Conservation (phyloP, 148 eudicot species). For the Spergularia marina region DNA sequence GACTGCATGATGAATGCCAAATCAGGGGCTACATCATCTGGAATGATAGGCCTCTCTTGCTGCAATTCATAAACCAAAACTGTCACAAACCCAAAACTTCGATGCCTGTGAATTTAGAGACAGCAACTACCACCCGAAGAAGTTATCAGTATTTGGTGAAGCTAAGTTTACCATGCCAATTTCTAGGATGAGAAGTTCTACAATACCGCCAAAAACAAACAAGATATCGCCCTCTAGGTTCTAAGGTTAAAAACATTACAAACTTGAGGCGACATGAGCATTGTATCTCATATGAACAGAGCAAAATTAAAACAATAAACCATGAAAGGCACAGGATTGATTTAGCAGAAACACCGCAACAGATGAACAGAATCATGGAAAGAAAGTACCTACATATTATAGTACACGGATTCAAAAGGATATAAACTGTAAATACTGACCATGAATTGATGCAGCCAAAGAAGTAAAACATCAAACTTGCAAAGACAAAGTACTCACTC, state of each 20-base stretch:
- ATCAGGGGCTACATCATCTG: conserved; percentile 69
- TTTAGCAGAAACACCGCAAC: no score
- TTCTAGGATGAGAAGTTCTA: neutral
- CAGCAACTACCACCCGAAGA: neutral
- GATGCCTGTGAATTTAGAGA: neutral
- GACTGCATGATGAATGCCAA: conserved; percentile 77
- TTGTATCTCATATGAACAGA: no score
- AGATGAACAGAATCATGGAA: no score
- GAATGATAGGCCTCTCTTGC: conserved; percentile 81
- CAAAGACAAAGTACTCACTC: neutral
- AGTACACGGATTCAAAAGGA: no score
- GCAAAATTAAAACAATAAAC: no score
- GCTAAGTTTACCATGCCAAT: neutral
- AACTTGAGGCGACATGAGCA: no score
- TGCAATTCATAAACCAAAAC: conserved; percentile 35
- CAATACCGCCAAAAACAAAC: neutral
- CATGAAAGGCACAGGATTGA: no score
- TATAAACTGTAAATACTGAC: neutral
- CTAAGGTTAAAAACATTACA: no score
- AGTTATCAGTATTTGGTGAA: neutral
- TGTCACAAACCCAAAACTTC: neutral
- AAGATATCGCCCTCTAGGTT: no score
- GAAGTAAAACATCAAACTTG: neutral
- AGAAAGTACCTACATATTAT: no score
- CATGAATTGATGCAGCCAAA: neutral